These are phyloP conservation scores for Calycina herbarum DNA, from an alignment of 2,329 filamentous ascomycete genomes.

Conservation along the genomic window DNA sequence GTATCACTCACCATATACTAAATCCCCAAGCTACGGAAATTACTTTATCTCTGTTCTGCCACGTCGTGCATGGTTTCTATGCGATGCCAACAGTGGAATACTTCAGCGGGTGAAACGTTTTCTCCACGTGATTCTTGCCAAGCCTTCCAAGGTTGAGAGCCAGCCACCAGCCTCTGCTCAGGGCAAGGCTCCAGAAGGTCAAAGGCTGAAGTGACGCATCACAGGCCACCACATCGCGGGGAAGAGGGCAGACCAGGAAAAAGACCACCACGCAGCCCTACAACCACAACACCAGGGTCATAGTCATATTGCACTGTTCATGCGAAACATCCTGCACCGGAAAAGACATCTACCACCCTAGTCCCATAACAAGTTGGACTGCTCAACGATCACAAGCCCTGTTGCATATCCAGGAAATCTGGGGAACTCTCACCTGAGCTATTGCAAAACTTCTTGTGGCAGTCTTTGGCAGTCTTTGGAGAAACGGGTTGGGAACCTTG, in stretches of 20 bases:
- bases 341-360: neutral
- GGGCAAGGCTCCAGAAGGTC: neutral
- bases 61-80: constrained; percentile 20
- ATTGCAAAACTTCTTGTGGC: too few species aligned
- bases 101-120: neutral
- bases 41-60: constrained; percentile 12
- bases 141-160: neutral
- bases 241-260: constrained; percentile 1
- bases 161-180: neutral
- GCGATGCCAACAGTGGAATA: neutral
- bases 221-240: constrained; percentile 4
- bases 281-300: neutral
- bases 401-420: neutral
- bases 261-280: constrained; percentile 1
- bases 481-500: too few species aligned
- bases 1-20: too few species aligned
- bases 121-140: constrained; percentile 7
- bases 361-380: neutral
- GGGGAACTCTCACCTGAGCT: too few species aligned
- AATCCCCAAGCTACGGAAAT: neutral
- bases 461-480: too few species aligned
- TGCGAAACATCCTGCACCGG: constrained; percentile 4
- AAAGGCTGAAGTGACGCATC: constrained; percentile 4
- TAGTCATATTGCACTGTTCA: neutral
- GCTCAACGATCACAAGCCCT: neutral